A percentile compares a stretch with the other conserved stretches of the same genome.
phyloP scores from a whole-genome alignment of 2,329 filamentous ascomycete genomes.

The Colletotrichum truncatum region DNA sequence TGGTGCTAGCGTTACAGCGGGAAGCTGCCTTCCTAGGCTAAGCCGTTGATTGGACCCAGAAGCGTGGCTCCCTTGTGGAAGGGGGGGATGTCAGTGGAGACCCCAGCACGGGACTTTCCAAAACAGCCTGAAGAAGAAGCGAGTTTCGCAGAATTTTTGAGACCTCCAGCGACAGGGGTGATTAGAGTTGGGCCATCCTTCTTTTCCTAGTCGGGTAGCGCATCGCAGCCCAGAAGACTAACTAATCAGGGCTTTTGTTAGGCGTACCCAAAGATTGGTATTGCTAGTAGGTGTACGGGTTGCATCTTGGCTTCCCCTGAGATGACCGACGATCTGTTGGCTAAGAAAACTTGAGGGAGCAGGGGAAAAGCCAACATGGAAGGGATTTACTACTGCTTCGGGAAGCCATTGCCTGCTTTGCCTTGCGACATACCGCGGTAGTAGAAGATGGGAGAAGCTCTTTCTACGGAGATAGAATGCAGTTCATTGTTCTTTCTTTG shows the following conservation, averaged over 20 bases:
- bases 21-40: conserved; percentile 4
- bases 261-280: not conserved
- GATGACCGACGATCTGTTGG: not conserved
- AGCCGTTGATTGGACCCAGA: not conserved
- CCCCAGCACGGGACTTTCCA: conserved; percentile 33
- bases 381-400: not conserved
- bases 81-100: conserved; percentile 14
- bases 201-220: not conserved
- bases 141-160: conserved; percentile 46
- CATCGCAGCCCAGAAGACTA: not conserved
- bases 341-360: not conserved
- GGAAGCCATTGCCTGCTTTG: not conserved
- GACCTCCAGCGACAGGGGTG: conserved; percentile 31
- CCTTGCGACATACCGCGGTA: not conserved
- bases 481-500: conserved; percentile 6
- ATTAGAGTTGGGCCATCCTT: conserved; percentile 24
- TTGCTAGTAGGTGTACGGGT: not conserved
- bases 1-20: conserved; percentile 16
- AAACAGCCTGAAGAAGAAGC: conserved; percentile 48
- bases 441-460: conserved; percentile 5
- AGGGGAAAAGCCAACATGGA: not conserved
- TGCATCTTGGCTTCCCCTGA: not conserved
- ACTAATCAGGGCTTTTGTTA: not conserved
- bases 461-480: not conserved
- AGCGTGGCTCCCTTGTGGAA: conserved; percentile 1